These are phyloP conservation scores for Rhytidiadelphus loreus DNA, from an alignment of 225 moss, liverwort and hornwort species.

Conservation along the genomic window DNA sequence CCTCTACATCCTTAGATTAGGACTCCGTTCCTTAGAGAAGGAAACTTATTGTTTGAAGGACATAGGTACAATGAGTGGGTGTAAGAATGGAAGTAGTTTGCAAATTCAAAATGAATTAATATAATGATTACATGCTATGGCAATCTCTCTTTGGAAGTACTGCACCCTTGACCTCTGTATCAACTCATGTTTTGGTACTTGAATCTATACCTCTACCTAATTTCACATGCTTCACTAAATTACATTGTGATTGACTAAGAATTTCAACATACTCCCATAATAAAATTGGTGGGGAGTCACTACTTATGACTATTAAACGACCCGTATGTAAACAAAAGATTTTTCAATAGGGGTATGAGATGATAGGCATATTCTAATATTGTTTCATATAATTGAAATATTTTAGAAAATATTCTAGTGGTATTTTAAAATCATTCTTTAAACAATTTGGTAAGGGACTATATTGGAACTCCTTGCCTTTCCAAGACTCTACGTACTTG, in stretches of 20 bases:
- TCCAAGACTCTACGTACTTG: background rate
- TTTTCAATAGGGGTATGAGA: no score
- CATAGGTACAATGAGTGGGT: background rate
- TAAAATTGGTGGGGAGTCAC: no score
- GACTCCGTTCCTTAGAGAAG: no score
- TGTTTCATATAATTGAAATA: background rate
- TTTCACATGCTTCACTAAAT: background rate
- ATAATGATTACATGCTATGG: background rate
- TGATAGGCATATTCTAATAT: background rate
- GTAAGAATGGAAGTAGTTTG: background rate
- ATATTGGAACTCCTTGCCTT: background rate
- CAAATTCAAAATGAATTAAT: background rate
- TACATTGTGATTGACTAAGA: background rate
- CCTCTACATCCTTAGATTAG: no score
- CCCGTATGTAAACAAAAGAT: no score
- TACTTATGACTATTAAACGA: no score
- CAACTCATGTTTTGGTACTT: background rate
- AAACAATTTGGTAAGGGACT: no score
- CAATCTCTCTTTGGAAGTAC: background rate
- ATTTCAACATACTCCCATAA: background rate
- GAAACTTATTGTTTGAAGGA: background rate
- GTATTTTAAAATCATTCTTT: no score
- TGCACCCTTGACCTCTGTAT: fast-evolving
- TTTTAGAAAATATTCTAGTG: background rate
- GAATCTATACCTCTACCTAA: background rate